phyloP scores from a whole-genome alignment of 768 basidiomycete species.

The Termitomyces sp. region DNA sequence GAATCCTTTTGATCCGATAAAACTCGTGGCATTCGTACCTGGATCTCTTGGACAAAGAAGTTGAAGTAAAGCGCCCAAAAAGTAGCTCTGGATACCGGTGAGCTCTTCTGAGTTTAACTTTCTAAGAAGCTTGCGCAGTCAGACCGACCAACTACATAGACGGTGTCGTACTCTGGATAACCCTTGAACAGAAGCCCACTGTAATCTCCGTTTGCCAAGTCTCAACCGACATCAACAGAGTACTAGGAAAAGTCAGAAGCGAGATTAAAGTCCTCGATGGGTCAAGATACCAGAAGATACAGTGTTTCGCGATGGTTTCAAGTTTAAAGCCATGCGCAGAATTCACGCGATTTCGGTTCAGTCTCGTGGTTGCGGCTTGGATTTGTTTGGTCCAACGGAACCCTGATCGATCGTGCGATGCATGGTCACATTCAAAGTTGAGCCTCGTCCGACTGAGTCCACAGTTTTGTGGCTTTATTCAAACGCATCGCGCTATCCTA shows the following conservation, averaged over 20 bases:
- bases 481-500: neutral
- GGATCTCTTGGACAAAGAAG: conserved; percentile 10
- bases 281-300: neutral
- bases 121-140: neutral
- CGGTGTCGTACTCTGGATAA: neutral
- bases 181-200: conserved; percentile 5
- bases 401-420: no score
- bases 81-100: neutral
- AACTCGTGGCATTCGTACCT: conserved; percentile 16
- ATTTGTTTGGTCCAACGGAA: neutral
- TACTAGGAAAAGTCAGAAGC: neutral
- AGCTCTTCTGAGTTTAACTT: neutral
- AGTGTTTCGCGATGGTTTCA: conserved; percentile 3
- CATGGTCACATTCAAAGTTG: no score
- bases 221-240: neutral
- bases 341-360: neutral
- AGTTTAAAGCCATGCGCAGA: conserved; percentile 6
- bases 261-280: neutral
- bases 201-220: conserved; percentile 11
- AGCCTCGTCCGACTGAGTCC: no score
- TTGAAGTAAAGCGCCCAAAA: conserved; percentile 4
- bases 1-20: conserved; percentile 3
- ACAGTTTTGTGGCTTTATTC: no score
- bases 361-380: conserved; percentile 8
- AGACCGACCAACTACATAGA: neutral